Base-by-base conservation (phyloP, 441 rosid species). In the Flueggea neowawraea region DNA sequence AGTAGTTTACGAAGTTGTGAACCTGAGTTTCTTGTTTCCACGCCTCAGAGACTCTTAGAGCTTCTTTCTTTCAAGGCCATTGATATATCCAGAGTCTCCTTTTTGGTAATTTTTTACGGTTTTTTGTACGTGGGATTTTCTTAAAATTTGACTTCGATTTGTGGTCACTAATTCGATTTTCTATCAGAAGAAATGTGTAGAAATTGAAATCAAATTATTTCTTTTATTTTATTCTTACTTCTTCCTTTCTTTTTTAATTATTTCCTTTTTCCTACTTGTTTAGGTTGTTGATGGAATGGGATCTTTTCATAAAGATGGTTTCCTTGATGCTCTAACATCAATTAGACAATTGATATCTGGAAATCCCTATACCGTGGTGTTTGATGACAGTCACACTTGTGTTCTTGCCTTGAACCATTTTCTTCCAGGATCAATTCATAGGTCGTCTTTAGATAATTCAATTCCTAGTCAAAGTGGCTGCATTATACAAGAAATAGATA, bases 21-120 rank as follows among this genome's bases (percentile, higher is more conserved):
- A 63, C 96, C 97, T 56, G 96, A 94, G 75, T 89, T 85, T 82
- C 78, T 94, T 39, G 84, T 91, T 58, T 76, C 96, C 31, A 89
- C 96, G 17, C 97, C 97, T 48, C 88, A 79, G 72, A 91, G 97
- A 69, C 97, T 91, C 73, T 66, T 82, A 76, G 89, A 87, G 86
- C 90, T 94, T 61, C 70, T 91, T 70, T 72, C 76, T 58, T 39
- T 76, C 70, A 82, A 85, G 76, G 96, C 95, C 16, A 62, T 87
- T 60, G 89, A 86, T 73, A 61, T 89, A 77, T 84, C 97, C 10
- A 69, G 81, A 31, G 87, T 87, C 58, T 89, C 96, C 54, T 68
- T 89, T 65, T 81, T 91, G 95, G 99, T 94, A 90, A 14, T 66
- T 5, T 69, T 11, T 58, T 28, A 55, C 12, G 15, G 12, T 16